Percentiles rank a stretch among this genome's conserved stretches.
Evolutionary conservation across 805 yeast genomes (phyloP).

Genomic region (Blastobotrys muscicola): DNA sequence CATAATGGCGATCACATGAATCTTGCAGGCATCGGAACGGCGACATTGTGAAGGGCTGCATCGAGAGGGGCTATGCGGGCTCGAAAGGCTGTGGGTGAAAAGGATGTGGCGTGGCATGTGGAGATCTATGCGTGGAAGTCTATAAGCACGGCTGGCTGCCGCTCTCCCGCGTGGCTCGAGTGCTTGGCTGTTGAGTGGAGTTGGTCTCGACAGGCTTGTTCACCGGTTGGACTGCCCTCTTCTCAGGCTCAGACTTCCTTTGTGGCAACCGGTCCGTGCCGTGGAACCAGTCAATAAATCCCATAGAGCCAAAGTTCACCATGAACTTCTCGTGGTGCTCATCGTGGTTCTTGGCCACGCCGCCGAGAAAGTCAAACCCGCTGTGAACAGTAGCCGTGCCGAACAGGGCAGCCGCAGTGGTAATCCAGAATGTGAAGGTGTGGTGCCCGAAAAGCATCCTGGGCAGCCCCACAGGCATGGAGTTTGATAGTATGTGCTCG

Average conservation of each 20-base stretch:
- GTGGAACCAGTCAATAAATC: slow-evolving; percentile 14
- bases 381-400: slow-evolving; percentile 14
- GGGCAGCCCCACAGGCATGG: slow-evolving; percentile 15
- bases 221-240: too few species aligned
- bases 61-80: too few species aligned
- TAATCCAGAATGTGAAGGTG: slow-evolving; percentile 10
- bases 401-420: slow-evolving; percentile 8
- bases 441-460: slow-evolving; percentile 9
- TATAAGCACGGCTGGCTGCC: too few species aligned
- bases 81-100: too few species aligned
- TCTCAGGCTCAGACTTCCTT: background rate
- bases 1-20: too few species aligned
- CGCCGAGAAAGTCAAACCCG: slow-evolving; percentile 14
- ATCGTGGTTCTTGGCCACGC: slow-evolving; percentile 12
- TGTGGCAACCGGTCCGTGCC: slow-evolving; percentile 6
- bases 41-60: too few species aligned
- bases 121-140: too few species aligned
- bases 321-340: slow-evolving; percentile 16
- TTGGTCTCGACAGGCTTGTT: too few species aligned
- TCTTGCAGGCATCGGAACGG: too few species aligned
- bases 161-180: too few species aligned
- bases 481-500: slow-evolving; percentile 12
- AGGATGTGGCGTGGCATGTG: too few species aligned
- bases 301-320: slow-evolving; percentile 12
- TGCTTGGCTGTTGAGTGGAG: too few species aligned